These are phyloP conservation scores for Bacterosira constricta DNA, from an alignment of 108 stramenopile species.

Conservation along the genomic window DNA sequence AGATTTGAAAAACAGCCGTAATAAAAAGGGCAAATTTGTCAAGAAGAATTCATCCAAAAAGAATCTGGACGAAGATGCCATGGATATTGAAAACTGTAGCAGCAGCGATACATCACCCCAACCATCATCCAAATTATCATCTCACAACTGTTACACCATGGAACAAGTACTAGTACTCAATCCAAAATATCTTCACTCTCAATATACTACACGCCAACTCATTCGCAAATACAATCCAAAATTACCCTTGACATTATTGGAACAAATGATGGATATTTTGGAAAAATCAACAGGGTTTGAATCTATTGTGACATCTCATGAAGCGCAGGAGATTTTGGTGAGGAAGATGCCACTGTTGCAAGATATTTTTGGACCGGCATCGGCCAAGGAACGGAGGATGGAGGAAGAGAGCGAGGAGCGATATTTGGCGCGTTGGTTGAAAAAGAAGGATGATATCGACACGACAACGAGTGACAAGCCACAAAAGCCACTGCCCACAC, in stretches of 20 bases:
- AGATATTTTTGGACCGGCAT: conserved; percentile 52
- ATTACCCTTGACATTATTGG: conserved; percentile 61
- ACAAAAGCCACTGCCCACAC: conserved; percentile 15
- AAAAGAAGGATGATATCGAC: neutral
- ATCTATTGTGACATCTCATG: conserved; percentile 59
- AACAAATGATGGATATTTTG: conserved; percentile 77
- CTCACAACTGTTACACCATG: too few species aligned
- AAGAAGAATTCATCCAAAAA: neutral
- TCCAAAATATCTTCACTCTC: conserved; percentile 32
- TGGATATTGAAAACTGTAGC: neutral
- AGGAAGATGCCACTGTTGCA: conserved; percentile 59
- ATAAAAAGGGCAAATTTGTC: neutral
- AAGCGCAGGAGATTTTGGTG: conserved; percentile 71
- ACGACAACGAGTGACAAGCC: neutral
- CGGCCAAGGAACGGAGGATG: conserved; percentile 8
- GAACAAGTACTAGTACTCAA: conserved; percentile 33
- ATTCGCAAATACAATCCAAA: conserved; percentile 36
- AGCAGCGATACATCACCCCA: neutral
- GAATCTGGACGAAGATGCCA: neutral
- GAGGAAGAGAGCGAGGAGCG: conserved; percentile 12
- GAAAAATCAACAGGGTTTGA: conserved; percentile 90
- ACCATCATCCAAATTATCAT: too few species aligned
- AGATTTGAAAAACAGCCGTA: too few species aligned
- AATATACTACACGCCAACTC: conserved; percentile 10
- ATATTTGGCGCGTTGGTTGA: neutral